These are phyloP conservation scores for Sugiyamaella floridensis DNA, from an alignment of 805 yeast genomes.

Conservation along the genomic window DNA sequence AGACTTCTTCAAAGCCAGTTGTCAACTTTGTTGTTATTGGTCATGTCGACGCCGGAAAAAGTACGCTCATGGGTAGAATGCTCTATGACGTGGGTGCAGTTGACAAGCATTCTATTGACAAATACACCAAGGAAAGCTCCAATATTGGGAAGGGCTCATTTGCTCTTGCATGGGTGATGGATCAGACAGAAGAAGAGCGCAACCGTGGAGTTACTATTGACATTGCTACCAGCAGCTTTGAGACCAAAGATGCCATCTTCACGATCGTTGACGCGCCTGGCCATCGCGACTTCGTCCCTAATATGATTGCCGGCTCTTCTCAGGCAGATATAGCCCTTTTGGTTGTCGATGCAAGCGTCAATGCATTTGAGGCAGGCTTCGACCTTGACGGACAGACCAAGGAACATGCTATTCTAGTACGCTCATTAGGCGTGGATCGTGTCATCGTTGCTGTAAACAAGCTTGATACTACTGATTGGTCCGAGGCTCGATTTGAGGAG, in stretches of 20 bases:
- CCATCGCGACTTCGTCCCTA: constrained; percentile 75
- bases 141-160: constrained; percentile 68
- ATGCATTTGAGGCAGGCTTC: constrained; percentile 69
- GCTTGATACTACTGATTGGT: constrained; percentile 59
- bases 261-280: constrained; percentile 84
- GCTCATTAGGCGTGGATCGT: constrained; percentile 56
- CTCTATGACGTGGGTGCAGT: constrained; percentile 61
- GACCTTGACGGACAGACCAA: constrained; percentile 65
- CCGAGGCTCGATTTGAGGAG: constrained; percentile 43
- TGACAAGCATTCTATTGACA: constrained; percentile 56
- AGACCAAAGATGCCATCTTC: constrained; percentile 47
- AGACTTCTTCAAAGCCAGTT: constrained; percentile 39
- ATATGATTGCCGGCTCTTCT: constrained; percentile 75
- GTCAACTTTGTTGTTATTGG: constrained; percentile 76
- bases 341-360: constrained; percentile 58
- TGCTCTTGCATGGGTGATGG: constrained; percentile 82
- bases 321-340: constrained; percentile 72
- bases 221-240: constrained; percentile 61
- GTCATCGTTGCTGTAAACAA: constrained; percentile 63
- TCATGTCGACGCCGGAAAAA: constrained; percentile 82
- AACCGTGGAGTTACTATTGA: constrained; percentile 73
- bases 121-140: constrained; percentile 57
- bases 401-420: constrained; percentile 67
- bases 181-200: constrained; percentile 72
- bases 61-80: constrained; percentile 70